These are phyloP conservation scores for Zygosaccharomyces bailii DNA, from an alignment of 805 yeast genomes.

Conservation along the genomic window DNA sequence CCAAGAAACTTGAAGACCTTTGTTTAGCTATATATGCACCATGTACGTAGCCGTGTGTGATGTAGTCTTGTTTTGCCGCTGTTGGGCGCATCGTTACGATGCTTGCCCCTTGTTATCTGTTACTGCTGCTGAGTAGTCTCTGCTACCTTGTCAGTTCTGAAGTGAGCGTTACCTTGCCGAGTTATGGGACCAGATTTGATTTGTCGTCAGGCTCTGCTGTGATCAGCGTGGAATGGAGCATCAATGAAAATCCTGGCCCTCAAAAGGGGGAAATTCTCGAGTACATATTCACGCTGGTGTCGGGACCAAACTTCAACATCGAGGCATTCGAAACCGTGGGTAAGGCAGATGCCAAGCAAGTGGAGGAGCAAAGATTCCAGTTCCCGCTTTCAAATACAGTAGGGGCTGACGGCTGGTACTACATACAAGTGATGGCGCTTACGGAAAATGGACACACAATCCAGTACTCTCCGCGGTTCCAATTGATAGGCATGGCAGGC, in stretches of 20 bases:
- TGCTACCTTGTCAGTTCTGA: neutral
- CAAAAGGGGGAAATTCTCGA: constrained; percentile 41
- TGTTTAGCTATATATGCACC: neutral
- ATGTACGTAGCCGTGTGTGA: neutral
- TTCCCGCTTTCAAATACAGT: constrained; percentile 42
- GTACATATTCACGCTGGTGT: constrained; percentile 58
- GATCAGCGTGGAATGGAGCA: constrained; percentile 47
- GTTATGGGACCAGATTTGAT: constrained; percentile 5
- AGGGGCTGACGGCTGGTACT: constrained; percentile 65
- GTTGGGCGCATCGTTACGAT: neutral
- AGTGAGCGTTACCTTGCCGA: constrained; percentile 6
- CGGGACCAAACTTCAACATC: constrained; percentile 59
- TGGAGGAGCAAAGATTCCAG: constrained; percentile 36
- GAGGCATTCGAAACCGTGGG: constrained; percentile 39
- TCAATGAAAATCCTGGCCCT: constrained; percentile 46
- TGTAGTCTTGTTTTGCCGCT: neutral
- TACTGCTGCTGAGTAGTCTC: neutral
- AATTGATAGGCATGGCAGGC: constrained; percentile 72
- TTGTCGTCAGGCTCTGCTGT: constrained; percentile 16
- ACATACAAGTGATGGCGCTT: constrained; percentile 60
- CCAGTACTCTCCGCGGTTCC: constrained; percentile 65
- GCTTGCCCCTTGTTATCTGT: neutral
- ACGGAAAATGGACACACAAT: constrained; percentile 47
- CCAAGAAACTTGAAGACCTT: neutral
- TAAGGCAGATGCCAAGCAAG: constrained; percentile 30